Conservation (phyloP, 148 eudicot genomes). For the Simmondsia chinensis region DNA sequence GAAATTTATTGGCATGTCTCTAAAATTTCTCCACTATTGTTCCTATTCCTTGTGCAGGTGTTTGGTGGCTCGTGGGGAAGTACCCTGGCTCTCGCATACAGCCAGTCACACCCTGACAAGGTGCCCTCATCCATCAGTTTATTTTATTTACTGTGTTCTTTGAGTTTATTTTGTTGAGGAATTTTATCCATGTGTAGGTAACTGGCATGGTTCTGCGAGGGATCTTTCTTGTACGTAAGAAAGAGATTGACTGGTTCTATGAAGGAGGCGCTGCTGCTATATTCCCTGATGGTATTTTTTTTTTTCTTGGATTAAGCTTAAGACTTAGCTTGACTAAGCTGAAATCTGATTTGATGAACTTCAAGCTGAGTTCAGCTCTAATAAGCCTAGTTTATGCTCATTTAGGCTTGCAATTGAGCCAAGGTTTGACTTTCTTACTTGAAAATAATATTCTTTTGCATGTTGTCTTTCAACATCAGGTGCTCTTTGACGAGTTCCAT, state of each 20-base stretch:
- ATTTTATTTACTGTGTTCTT: constrained; percentile 1
- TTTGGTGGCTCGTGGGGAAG: constrained; percentile 99
- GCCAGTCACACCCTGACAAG: constrained; percentile 87
- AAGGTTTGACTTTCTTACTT: no score
- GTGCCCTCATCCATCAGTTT: constrained; percentile 13
- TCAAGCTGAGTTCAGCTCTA: no score
- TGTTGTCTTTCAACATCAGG: no score
- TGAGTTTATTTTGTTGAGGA: background rate
- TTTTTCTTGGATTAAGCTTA: no score
- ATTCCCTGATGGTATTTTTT: constrained; percentile 76
- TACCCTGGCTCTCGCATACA: constrained; percentile 95
- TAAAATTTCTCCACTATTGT: no score
- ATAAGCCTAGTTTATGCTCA: no score
- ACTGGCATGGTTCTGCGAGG: constrained; percentile 92
- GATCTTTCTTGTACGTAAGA: constrained; percentile 89
- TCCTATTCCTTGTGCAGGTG: constrained; percentile 37
- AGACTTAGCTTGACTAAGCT: no score
- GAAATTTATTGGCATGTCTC: no score
- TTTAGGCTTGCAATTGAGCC: no score
- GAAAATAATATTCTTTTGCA: no score
- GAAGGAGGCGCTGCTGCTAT: constrained; percentile 98
- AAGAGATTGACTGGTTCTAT: constrained; percentile 97
- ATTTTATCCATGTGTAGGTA: constrained; percentile 34
- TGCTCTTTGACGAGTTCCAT: no score
- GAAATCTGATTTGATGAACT: no score